Percentiles rank a stretch among this genome's conserved stretches.
Conservation (phyloP, 805 yeast genomes). For the Wickerhamiella kurtzmanii region DNA sequence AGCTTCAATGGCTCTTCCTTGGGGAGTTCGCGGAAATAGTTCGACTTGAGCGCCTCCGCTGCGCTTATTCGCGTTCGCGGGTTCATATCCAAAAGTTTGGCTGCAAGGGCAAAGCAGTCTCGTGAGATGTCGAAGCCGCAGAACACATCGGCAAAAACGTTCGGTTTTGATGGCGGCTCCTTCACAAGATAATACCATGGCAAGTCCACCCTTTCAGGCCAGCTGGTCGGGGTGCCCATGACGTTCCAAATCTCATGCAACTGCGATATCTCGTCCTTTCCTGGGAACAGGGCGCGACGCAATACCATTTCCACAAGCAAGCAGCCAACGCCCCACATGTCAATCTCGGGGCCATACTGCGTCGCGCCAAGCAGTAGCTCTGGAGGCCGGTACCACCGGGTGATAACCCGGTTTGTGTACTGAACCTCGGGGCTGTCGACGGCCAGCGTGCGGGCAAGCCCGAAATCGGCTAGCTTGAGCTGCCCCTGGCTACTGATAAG, state of each 20-base stretch:
- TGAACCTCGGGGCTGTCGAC: slow-evolving; percentile 38
- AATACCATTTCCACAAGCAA: slow-evolving; percentile 69
- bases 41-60: slow-evolving; percentile 50
- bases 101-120: slow-evolving; percentile 47
- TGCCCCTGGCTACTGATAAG: slow-evolving; percentile 60
- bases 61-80: slow-evolving; percentile 62
- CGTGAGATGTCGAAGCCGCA: slow-evolving; percentile 29
- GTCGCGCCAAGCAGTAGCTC: slow-evolving; percentile 85
- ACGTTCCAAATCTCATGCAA: slow-evolving; percentile 59
- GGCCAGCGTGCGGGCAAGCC: slow-evolving; percentile 50
- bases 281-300: slow-evolving; percentile 68
- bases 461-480: slow-evolving; percentile 89
- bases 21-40: slow-evolving; percentile 62
- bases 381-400: slow-evolving; percentile 96
- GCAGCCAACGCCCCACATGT: slow-evolving; percentile 96
- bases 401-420: slow-evolving; percentile 89
- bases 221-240: slow-evolving; percentile 58
- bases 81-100: slow-evolving; percentile 47
- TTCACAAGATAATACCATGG: slow-evolving; percentile 85
- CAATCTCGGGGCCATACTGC: slow-evolving; percentile 79
- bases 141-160: slow-evolving; percentile 32
- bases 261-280: slow-evolving; percentile 78
- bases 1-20: slow-evolving; percentile 46
- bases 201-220: slow-evolving; percentile 66
- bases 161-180: slow-evolving; percentile 25